Percentiles rank a stretch among this genome's conserved stretches.
Conservation (phyloP, 495 filamentous ascomycete species). For the Penicillium salamii region DNA sequence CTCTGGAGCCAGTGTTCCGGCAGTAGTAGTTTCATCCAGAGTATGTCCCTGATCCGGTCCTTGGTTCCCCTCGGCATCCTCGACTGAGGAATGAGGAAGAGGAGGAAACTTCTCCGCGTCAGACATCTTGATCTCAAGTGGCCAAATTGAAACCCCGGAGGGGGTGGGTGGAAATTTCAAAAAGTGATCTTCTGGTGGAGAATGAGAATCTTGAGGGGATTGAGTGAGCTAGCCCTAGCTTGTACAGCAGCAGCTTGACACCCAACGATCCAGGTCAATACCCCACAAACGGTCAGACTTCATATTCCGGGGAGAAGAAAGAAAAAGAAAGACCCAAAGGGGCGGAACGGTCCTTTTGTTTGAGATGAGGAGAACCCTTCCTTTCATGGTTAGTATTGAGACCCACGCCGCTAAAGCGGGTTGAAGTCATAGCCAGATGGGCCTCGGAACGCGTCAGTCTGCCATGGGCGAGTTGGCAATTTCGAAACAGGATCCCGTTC, state of each 20-base stretch:
- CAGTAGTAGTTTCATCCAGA: neutral
- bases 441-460: neutral
- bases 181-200: neutral
- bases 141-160: too few relatives aligned
- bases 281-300: constrained; percentile 16
- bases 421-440: constrained; percentile 21
- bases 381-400: neutral
- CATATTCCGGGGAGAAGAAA: constrained; percentile 14
- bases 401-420: constrained; percentile 26
- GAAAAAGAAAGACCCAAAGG: constrained; percentile 11
- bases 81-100: constrained; percentile 7
- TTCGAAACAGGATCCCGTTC: neutral
- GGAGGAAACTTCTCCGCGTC: constrained; percentile 12
- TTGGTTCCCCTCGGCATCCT: constrained; percentile 6
- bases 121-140: constrained; percentile 11
- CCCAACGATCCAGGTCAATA: constrained; percentile 1
- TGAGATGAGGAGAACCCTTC: constrained; percentile 3
- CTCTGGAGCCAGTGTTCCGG: constrained; percentile 2
- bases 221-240: neutral
- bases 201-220: neutral
- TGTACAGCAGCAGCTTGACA: neutral
- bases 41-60: neutral
- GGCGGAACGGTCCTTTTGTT: constrained; percentile 4
- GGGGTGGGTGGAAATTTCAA: too few relatives aligned
- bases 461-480: neutral